phyloP scores from a whole-genome alignment of 2,329 filamentous ascomycete genomes.

The Phialophora expanda region DNA sequence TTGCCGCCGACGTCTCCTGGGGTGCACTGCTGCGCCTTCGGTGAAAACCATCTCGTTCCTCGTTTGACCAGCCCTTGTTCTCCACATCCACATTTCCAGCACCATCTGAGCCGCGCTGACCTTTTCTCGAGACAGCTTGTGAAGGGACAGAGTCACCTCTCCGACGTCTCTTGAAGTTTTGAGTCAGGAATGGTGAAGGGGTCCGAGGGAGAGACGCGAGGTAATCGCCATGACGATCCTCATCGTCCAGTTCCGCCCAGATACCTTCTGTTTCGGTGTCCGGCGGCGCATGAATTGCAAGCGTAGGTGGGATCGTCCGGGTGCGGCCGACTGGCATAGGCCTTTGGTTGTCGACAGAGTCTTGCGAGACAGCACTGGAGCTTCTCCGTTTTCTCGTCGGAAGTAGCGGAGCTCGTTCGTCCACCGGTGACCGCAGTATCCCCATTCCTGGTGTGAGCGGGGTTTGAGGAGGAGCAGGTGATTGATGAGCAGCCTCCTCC shows the following conservation, averaged over 20 bases:
- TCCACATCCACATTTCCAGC: neutral
- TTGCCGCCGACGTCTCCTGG: constrained; percentile 2
- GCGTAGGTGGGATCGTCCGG: constrained; percentile 37
- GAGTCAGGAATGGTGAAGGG: constrained; percentile 35
- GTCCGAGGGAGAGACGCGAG: constrained; percentile 43
- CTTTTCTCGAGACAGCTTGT: constrained; percentile 28
- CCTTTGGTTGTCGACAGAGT: constrained; percentile 43
- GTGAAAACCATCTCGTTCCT: constrained; percentile 1
- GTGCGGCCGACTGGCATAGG: constrained; percentile 35
- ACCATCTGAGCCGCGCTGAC: constrained; percentile 22
- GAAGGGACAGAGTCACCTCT: constrained; percentile 35
- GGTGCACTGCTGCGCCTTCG: constrained; percentile 26
- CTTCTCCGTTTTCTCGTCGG: constrained; percentile 40
- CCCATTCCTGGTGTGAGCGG: constrained; percentile 82
- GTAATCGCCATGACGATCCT: constrained; percentile 54
- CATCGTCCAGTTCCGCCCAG: constrained; percentile 86
- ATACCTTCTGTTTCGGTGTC: constrained; percentile 69
- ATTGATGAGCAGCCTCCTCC: constrained; percentile 44
- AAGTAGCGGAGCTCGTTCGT: constrained; percentile 49
- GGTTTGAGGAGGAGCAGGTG: constrained; percentile 54
- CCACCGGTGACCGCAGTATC: constrained; percentile 60
- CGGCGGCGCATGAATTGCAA: constrained; percentile 44
- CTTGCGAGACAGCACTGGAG: constrained; percentile 32
- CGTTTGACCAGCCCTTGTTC: neutral
- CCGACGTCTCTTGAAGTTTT: constrained; percentile 22